Evolutionary conservation across 371 early-diverging fungal genomes (phyloP).

Genomic region (Batkoa obscura): DNA sequence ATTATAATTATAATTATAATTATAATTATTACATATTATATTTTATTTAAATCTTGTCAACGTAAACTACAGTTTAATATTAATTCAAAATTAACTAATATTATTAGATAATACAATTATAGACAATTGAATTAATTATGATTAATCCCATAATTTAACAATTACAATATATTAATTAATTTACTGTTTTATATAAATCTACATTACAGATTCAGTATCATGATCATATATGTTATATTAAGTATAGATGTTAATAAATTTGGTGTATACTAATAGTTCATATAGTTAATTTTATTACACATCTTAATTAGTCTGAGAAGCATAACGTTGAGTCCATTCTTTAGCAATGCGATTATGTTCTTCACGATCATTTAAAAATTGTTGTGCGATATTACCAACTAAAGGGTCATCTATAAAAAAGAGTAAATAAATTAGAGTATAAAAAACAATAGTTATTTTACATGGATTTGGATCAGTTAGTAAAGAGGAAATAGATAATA

Average conservation of each 20-base stretch:
- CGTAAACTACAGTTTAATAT: too few relatives aligned
- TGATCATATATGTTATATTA: too few relatives aligned
- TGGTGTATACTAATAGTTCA: not conserved
- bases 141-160: too few relatives aligned
- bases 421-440: not conserved
- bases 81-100: too few relatives aligned
- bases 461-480: slow-evolving; percentile 87
- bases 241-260: not conserved
- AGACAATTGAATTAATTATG: too few relatives aligned
- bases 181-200: not conserved
- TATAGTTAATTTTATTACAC: not conserved
- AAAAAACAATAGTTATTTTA: slow-evolving; percentile 11
- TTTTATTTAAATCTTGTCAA: too few relatives aligned
- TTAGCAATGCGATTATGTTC: slow-evolving; percentile 81
- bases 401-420: slow-evolving; percentile 60
- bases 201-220: not conserved
- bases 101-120: too few relatives aligned
- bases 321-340: slow-evolving; percentile 57
- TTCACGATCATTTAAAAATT: slow-evolving; percentile 66
- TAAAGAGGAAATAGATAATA: slow-evolving; percentile 72
- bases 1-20: too few relatives aligned
- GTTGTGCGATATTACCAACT: slow-evolving; percentile 81
- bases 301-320: not conserved
- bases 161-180: too few relatives aligned
- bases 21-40: too few relatives aligned